Conservation (phyloP, 1,139 yeast genomes). For the Komagataea norvegica region DNA sequence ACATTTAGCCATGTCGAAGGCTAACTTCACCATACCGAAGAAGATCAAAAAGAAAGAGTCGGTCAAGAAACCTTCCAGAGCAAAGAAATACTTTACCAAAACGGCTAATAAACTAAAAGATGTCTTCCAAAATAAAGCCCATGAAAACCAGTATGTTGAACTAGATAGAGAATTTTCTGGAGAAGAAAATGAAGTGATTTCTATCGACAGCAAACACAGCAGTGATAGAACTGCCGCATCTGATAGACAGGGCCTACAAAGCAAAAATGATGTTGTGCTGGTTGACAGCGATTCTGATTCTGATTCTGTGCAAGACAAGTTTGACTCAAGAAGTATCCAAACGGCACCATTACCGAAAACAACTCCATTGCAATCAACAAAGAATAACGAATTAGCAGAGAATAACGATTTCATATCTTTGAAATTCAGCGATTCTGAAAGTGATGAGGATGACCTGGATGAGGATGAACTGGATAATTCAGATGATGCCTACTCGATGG, state of each 20-base stretch:
- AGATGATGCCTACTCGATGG: slow-evolving; percentile 33
- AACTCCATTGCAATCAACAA: background rate
- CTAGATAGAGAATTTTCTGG: slow-evolving; percentile 14
- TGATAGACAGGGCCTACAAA: too few species aligned
- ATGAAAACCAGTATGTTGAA: slow-evolving; percentile 22
- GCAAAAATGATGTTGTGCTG: slow-evolving; percentile 1
- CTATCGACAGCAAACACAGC: background rate
- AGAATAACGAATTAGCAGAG: slow-evolving; percentile 34
- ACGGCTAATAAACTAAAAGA: slow-evolving; percentile 15
- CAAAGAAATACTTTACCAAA: slow-evolving; percentile 9
- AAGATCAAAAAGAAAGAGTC: too few species aligned
- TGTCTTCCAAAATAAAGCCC: slow-evolving; percentile 21
- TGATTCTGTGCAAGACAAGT: slow-evolving; percentile 17
- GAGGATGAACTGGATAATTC: slow-evolving; percentile 31
- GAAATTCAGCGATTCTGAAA: slow-evolving; percentile 45
- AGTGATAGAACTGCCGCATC: too few species aligned
- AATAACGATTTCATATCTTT: slow-evolving; percentile 60
- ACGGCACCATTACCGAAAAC: slow-evolving; percentile 2
- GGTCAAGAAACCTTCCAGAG: too few species aligned
- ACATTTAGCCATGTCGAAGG: too few species aligned
- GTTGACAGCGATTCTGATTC: slow-evolving; percentile 4
- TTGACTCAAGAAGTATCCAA: slow-evolving; percentile 1
- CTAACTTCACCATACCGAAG: too few species aligned
- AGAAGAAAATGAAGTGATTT: slow-evolving; percentile 5
- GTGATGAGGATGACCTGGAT: slow-evolving; percentile 17